These are phyloP conservation scores for Fonsecaea multimorphosa DNA, from an alignment of 2,329 filamentous ascomycete species.

Conservation along the genomic window DNA sequence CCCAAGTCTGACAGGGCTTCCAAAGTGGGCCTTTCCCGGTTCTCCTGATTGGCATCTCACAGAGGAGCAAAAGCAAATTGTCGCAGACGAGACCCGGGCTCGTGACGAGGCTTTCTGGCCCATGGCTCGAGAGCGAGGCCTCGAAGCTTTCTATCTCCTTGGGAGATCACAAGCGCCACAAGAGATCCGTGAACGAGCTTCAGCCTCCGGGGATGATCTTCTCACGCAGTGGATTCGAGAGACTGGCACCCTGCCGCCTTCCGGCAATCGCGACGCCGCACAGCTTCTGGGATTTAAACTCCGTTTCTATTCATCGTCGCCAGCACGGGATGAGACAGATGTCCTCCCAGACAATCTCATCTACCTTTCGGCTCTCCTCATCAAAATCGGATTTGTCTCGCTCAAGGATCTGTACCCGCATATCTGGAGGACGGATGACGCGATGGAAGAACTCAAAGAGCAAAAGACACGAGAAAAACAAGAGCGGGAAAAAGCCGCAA, in stretches of 20 bases:
- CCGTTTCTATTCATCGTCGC: constrained; percentile 82
- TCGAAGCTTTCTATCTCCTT: constrained; percentile 88
- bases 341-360: constrained; percentile 89
- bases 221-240: constrained; percentile 76
- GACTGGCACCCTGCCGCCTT: constrained; percentile 81
- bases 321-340: constrained; percentile 75
- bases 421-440: constrained; percentile 81
- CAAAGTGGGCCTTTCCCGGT: constrained; percentile 80
- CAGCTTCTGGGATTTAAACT: constrained; percentile 97
- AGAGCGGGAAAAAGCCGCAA: constrained; percentile 74
- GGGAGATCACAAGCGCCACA: constrained; percentile 72
- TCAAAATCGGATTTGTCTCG: constrained; percentile 97
- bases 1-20: constrained; percentile 64
- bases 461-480: constrained; percentile 76
- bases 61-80: constrained; percentile 70
- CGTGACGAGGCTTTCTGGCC: constrained; percentile 84
- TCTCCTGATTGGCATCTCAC: constrained; percentile 67
- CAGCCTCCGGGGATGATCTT: constrained; percentile 57
- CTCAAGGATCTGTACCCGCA: constrained; percentile 89
- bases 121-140: constrained; percentile 73
- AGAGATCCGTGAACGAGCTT: constrained; percentile 54
- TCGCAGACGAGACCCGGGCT: constrained; percentile 62
- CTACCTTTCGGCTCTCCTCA: constrained; percentile 85
- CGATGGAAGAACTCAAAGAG: constrained; percentile 76
- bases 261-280: constrained; percentile 88